Evolutionary conservation across 306 rosid species (phyloP).

Genomic region (Corylus avellana): DNA sequence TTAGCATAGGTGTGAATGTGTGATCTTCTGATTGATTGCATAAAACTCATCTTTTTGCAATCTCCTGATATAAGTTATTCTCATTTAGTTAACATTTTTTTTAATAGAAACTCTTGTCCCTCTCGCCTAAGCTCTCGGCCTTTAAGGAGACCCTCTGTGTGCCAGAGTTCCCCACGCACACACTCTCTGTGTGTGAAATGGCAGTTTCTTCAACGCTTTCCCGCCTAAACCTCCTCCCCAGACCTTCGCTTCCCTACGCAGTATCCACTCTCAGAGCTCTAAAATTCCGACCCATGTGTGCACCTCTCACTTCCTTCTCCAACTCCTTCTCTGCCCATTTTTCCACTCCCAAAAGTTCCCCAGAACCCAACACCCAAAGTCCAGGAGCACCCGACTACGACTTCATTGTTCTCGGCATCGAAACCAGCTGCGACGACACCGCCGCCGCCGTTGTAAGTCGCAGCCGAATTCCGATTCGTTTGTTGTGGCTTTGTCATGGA

Average conservation of each 20-base stretch:
- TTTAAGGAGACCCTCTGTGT: no score
- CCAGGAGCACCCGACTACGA: conserved; percentile 35
- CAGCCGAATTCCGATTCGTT: not conserved
- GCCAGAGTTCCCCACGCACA: no score
- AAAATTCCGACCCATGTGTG: conserved; percentile 21
- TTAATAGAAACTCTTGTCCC: no score
- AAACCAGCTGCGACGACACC: conserved; percentile 98
- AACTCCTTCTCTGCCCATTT: conserved; percentile 16
- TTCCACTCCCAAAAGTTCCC: conserved; percentile 13
- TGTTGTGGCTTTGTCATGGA: not conserved
- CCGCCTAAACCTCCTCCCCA: conserved; percentile 65
- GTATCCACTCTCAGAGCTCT: conserved; percentile 24
- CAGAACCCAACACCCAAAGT: conserved; percentile 18
- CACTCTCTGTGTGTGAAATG: conserved; percentile 28
- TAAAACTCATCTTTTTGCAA: no score
- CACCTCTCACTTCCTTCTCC: conserved; percentile 20
- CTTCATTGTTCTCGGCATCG: conserved; percentile 78
- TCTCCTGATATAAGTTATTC: no score
- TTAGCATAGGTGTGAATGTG: no score
- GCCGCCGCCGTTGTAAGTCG: conserved; percentile 83
- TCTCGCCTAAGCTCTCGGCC: no score
- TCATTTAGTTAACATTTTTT: no score
- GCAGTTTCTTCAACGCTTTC: conserved; percentile 57
- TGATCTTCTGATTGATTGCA: no score
- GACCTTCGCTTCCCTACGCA: conserved; percentile 40